Evolutionary conservation across 352 stramenopile genomes (phyloP).

Genomic region (Plasmopara muralis): DNA sequence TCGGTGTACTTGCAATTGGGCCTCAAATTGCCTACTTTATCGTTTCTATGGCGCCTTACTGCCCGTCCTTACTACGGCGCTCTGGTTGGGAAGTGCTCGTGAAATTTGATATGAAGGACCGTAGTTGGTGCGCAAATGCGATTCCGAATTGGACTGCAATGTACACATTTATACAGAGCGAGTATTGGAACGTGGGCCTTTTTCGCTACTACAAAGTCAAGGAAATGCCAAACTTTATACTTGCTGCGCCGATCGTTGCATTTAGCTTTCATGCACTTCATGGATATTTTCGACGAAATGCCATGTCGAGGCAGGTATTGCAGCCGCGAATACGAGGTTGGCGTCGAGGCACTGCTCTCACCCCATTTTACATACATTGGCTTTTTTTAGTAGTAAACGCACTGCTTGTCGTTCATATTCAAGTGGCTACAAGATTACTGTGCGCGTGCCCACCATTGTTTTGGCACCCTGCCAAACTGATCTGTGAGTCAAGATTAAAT

Average conservation of each 20-base stretch:
- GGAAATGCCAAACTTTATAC: conserved; percentile 93
- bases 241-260: conserved; percentile 83
- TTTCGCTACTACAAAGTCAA: conserved; percentile 91
- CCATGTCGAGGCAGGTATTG: conserved; percentile 12
- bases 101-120: conserved; percentile 23
- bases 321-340: conserved; percentile 7
- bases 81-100: conserved; percentile 7
- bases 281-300: conserved; percentile 37
- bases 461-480: conserved; percentile 52
- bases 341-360: conserved; percentile 14
- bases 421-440: conserved; percentile 79
- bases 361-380: conserved; percentile 68
- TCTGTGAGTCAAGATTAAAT: conserved; percentile 6
- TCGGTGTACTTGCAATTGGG: conserved; percentile 52
- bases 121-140: conserved; percentile 58
- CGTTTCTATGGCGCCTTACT: conserved; percentile 51
- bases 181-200: conserved; percentile 95
- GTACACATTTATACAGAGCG: conserved; percentile 92
- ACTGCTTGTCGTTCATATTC: conserved; percentile 76
- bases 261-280: conserved; percentile 51
- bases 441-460: conserved; percentile 71
- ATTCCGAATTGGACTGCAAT: conserved; percentile 80
- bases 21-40: conserved; percentile 73
- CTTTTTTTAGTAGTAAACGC: conserved; percentile 72
- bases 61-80: conserved; percentile 33